Base-by-base conservation (phyloP, 306 rosid species). In the Fragaria ananassa region DNA sequence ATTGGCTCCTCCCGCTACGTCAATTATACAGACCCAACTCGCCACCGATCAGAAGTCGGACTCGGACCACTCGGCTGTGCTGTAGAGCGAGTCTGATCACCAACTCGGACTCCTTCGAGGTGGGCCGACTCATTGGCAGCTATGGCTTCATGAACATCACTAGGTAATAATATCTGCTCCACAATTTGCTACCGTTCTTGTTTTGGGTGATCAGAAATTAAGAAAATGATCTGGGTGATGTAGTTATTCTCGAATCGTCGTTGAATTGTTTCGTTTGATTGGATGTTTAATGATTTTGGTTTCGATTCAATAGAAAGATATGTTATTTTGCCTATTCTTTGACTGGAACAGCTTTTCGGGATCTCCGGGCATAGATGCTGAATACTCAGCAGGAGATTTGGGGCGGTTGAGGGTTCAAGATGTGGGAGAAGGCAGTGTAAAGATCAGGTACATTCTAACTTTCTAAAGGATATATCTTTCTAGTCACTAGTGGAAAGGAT, bases 61-160 rank as follows among this genome's bases (percentile, higher is more conserved):
- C 71, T 76, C 86, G 85, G 71, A 25, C 72, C 14, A 49, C 39
- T 68, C 82, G 81, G 37, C n/a, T 34, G n/a, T 77, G 85, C 39
- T 79, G 88, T 49, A 83, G 79, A 58, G 87, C 89, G 23, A 81
- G 70, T 19, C 87, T 92, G 29, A 83, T 91, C 79, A 81, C 94
- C 13, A 74, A 73, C 83, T 84, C 98, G 12, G 90, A 94, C 49
- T 94, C 84, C 41, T 94, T 94, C 84, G 88, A 92, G 89, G 98
- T 94, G 14, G 98, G 98, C 27, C 89, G 93, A 46, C 85, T 92
- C 76, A 81, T 94, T 25, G 98, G 96, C 12, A 90, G 86, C 89
- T 94, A 94, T 76, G 98, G 97, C 76, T 94, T 94, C 93, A 89
- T 94, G 84, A 94, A 94, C 54, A 51, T 94, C 70, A 92, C 97